Conservation (phyloP, 352 stramenopile genomes). For the Phytophthora sansomeana region DNA sequence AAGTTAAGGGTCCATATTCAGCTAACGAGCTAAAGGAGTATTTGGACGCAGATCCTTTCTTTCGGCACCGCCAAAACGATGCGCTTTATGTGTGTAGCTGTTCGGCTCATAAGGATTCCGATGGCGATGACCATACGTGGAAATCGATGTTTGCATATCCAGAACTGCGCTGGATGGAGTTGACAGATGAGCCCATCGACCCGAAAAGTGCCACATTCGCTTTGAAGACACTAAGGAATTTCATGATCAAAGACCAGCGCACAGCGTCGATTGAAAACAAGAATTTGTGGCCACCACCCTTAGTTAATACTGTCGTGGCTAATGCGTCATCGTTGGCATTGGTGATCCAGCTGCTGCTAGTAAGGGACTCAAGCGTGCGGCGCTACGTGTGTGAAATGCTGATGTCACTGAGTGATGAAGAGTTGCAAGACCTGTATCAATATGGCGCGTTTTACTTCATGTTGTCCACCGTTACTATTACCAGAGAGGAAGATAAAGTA, state of each 20-base stretch:
- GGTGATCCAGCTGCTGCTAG: slow-evolving; percentile 72
- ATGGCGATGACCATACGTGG: slow-evolving; percentile 58
- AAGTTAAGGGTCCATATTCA: slow-evolving; percentile 58
- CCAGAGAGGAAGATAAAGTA: slow-evolving; percentile 32
- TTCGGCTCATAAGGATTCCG: slow-evolving; percentile 47
- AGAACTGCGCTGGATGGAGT: slow-evolving; percentile 84
- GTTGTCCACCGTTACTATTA: slow-evolving; percentile 48
- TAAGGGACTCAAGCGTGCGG: slow-evolving; percentile 59
- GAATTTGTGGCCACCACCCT: slow-evolving; percentile 61
- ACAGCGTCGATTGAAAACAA: slow-evolving; percentile 26
- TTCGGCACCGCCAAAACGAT: slow-evolving; percentile 43
- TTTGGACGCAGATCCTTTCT: slow-evolving; percentile 52
- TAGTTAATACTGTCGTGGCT: slow-evolving; percentile 67
- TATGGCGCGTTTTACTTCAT: slow-evolving; percentile 84
- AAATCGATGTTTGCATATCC: slow-evolving; percentile 67
- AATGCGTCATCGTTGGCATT: slow-evolving; percentile 54
- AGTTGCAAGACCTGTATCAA: slow-evolving; percentile 60
- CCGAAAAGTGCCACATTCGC: slow-evolving; percentile 53
- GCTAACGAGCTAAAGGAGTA: slow-evolving; percentile 64
- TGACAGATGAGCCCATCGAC: slow-evolving; percentile 72
- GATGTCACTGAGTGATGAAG: slow-evolving; percentile 52
- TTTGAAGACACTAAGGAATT: slow-evolving; percentile 68
- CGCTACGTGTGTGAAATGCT: slow-evolving; percentile 74
- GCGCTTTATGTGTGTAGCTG: slow-evolving; percentile 74
- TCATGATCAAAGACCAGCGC: slow-evolving; percentile 63